Percentiles rank a stretch among this genome's conserved stretches.
phyloP scores from a whole-genome alignment of 345 rosid genomes.

The Eucalyptus pauciflora region DNA sequence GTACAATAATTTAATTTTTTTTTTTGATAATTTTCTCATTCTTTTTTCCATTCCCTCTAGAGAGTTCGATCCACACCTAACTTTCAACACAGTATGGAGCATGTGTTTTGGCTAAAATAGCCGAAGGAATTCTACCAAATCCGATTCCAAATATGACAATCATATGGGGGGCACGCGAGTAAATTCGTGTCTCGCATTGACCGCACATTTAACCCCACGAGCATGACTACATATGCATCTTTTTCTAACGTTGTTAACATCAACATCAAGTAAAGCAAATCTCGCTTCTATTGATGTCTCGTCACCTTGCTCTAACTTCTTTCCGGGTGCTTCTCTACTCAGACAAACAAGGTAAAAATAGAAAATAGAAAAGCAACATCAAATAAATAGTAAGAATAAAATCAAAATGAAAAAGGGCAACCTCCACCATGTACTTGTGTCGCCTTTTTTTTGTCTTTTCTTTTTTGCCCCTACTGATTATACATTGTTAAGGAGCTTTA shows the following conservation, averaged over 20 bases:
- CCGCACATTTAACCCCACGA: neutral
- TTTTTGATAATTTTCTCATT: accelerated
- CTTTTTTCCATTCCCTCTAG: neutral
- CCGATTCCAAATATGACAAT: neutral
- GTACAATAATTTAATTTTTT: accelerated
- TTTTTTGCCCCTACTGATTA: neutral
- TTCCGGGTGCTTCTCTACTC: neutral
- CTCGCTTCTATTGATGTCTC: neutral
- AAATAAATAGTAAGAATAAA: neutral
- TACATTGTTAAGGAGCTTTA: neutral
- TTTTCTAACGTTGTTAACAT: neutral
- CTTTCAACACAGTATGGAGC: neutral
- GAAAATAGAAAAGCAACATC: neutral
- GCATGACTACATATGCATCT: neutral
- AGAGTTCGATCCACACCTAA: neutral
- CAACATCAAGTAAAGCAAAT: neutral
- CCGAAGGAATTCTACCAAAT: neutral
- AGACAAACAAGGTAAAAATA: neutral
- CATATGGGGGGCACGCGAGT: neutral
- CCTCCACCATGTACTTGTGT: neutral
- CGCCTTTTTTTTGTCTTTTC: neutral
- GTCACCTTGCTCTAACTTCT: neutral
- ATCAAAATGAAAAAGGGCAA: neutral
- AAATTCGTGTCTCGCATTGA: neutral
- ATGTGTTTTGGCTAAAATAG: neutral